phyloP scores from a whole-genome alignment of 108 stramenopile species.

The Pelagomonas calceolata region DNA sequence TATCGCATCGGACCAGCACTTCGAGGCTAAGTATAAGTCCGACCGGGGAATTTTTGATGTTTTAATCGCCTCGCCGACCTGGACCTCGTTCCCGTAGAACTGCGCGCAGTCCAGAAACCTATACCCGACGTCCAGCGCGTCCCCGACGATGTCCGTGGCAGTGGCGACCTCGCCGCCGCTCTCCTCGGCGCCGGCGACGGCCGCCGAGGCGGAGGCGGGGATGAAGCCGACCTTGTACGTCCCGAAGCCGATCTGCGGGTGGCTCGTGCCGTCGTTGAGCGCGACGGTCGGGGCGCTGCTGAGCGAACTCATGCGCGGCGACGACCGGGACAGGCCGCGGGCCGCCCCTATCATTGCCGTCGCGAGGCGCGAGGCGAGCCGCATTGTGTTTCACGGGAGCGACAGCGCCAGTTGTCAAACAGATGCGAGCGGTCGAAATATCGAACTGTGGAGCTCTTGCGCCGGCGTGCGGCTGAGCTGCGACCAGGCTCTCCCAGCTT shows the following conservation, averaged over 20 bases:
- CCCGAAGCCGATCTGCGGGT: conserved; percentile 68
- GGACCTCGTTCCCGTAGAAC: conserved; percentile 72
- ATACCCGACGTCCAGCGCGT: conserved; percentile 62
- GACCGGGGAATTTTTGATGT: conserved; percentile 31
- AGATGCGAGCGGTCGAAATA: too few species aligned
- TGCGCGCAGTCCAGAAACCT: conserved; percentile 79
- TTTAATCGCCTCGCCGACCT: conserved; percentile 68
- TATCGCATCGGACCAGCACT: conserved; percentile 85
- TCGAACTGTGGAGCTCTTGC: too few species aligned
- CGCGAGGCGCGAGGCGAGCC: too few species aligned
- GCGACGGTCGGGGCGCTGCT: too few species aligned
- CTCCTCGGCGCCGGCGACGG: conserved; percentile 27
- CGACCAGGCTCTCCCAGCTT: too few species aligned
- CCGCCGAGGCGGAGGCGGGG: conserved; percentile 60
- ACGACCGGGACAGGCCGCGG: too few species aligned
- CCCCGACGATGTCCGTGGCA: conserved; percentile 61
- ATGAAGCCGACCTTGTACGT: conserved; percentile 86
- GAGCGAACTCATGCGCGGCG: too few species aligned
- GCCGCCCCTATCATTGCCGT: too few species aligned
- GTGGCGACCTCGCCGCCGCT: conserved; percentile 8
- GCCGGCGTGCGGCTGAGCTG: too few species aligned
- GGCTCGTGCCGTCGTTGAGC: background rate
- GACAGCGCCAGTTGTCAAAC: too few species aligned
- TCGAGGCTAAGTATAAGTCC: conserved; percentile 71
- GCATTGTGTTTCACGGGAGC: too few species aligned